These are phyloP conservation scores for Irpex lacteus DNA, from an alignment of 1,284 basidiomycete species.

Conservation along the genomic window DNA sequence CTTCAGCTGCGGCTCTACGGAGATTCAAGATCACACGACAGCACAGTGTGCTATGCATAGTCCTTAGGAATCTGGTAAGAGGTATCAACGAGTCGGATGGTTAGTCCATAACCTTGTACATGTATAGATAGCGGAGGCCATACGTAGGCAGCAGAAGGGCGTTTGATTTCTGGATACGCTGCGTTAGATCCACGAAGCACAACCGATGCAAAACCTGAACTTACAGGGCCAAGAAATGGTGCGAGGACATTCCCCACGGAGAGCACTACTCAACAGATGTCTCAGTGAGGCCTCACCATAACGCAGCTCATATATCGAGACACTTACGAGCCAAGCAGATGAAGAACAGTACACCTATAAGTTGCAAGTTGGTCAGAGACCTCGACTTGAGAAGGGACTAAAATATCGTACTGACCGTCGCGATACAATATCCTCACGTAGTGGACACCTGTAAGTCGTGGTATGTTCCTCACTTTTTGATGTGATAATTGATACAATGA, in stretches of 20 bases:
- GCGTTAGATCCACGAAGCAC: not conserved
- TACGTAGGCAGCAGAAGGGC: not conserved
- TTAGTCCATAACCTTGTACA: not conserved
- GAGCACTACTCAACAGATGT: not conserved
- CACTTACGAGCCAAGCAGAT: not conserved
- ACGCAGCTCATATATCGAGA: not conserved
- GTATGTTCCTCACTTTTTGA: not conserved
- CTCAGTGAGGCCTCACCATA: not conserved
- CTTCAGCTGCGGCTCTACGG: slow-evolving; percentile 8
- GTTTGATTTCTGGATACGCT: not conserved
- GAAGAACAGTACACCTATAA: not conserved
- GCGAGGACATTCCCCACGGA: not conserved
- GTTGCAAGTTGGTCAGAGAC: not conserved
- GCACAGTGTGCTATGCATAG: slow-evolving; percentile 14
- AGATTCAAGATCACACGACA: slow-evolving; percentile 17
- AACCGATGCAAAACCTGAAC: not conserved
- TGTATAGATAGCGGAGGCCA: not conserved
- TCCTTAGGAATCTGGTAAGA: not conserved
- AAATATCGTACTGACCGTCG: not conserved
- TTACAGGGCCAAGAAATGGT: not conserved
- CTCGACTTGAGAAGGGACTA: not conserved
- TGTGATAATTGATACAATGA: not conserved
- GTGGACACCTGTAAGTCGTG: not conserved
- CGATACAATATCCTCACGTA: not conserved
- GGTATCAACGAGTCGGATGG: too few relatives aligned